Evolutionary conservation across 352 stramenopile genomes (phyloP), one percentile per base, ranked within the genome.

Genomic region (Phytophthora fragariae): DNA sequence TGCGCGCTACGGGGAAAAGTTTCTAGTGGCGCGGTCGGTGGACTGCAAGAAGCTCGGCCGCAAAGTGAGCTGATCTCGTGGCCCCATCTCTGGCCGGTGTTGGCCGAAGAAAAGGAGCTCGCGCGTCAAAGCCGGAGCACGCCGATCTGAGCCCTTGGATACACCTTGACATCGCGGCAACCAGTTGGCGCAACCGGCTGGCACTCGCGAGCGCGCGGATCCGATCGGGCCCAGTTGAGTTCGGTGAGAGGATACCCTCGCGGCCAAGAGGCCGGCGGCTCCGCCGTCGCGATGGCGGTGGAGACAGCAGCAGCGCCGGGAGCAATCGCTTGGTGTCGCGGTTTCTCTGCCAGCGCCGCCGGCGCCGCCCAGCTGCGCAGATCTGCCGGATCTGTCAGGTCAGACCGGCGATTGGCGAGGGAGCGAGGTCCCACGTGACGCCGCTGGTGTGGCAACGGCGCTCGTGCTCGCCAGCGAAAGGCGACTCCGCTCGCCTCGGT

Each of bases 71-170:
- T 75, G 69, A 59, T 74, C 63, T 49, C 15, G 62, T 67, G 54
- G 55, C 54, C 41, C 46, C 53, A 67, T 79, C 46, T 63, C 37
- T 76, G 50, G 29, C 33, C 35, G 44, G 37, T 54, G 54, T 58
- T 63, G 37, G 60, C 37, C 33, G 62, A 70, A 73, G 58, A 80
- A 65, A 74, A 72, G 46, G 73, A 70, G 64, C 64, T 60, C 33
- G 3, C 8, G 47, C 10, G 31, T 12, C 57, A 81, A 77, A 80
- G 65, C 57, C 65, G 61, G 74, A 75, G 29, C 69, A 46, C 44
- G 19, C 21, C 41, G 66, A 72, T 69, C 72, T 75, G 72, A 75
- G 72, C 72, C 59, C 37, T 80, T 77, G 69, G 73, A 80, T 80
- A 80, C 73, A 77, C 59, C 65, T 65, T 17, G 65, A 14, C 57